Evolutionary conservation across 2,329 filamentous ascomycete genomes (phyloP).

Genomic region (Diaporthe vaccinii): DNA sequence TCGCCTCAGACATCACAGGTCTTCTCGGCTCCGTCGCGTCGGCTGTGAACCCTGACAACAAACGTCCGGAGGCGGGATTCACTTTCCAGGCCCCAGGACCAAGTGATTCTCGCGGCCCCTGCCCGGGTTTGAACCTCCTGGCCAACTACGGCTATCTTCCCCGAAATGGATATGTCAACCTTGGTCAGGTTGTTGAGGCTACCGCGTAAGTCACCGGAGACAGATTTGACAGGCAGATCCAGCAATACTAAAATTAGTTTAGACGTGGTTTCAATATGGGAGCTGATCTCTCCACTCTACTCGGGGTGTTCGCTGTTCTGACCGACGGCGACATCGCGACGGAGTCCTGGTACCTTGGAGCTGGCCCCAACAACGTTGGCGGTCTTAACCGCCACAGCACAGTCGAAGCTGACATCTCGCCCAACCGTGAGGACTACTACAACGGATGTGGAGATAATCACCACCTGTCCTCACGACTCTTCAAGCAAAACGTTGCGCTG

Average conservation of each 20-base stretch:
- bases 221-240: neutral
- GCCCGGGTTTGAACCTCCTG: neutral
- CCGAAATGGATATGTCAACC: neutral
- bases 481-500: neutral
- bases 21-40: neutral
- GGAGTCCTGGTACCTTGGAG: constrained; percentile 1
- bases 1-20: neutral
- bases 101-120: neutral
- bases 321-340: neutral
- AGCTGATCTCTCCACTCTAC: neutral
- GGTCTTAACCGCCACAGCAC: neutral
- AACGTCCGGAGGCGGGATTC: neutral
- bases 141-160: neutral
- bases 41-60: neutral
- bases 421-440: neutral
- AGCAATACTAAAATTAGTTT: neutral
- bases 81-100: neutral
- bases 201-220: neutral
- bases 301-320: neutral
- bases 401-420: neutral
- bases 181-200: neutral
- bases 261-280: neutral
- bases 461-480: neutral
- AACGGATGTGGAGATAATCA: neutral
- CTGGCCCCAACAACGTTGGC: neutral